phyloP scores from a whole-genome alignment of 208 protist species.

The Leishmania martiniquensis region DNA sequence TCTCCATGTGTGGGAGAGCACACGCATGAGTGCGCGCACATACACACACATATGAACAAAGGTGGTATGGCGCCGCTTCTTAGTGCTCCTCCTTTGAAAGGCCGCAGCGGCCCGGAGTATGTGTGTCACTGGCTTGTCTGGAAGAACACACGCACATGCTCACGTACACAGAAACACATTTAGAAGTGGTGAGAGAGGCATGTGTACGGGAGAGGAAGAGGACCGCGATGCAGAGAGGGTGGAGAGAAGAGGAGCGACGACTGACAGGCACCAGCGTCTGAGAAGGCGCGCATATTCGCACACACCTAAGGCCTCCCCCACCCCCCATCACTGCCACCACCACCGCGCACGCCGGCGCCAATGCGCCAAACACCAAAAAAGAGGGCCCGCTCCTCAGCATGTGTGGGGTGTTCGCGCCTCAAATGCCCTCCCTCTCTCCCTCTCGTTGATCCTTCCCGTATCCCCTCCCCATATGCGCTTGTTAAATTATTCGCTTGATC shows the following conservation, averaged over 20 bases:
- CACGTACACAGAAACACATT: neutral
- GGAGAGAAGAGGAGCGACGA: neutral
- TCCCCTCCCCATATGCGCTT: neutral
- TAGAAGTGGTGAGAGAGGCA: neutral
- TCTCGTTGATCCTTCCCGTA: neutral
- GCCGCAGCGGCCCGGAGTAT: neutral
- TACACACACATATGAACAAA: neutral
- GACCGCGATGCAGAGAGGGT: neutral
- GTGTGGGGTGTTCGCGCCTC: neutral
- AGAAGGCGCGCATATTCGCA: neutral
- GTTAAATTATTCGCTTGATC: constrained; percentile 2
- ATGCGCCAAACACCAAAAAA: neutral
- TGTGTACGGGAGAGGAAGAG: neutral
- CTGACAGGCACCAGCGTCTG: neutral
- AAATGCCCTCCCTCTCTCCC: neutral
- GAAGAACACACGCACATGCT: neutral
- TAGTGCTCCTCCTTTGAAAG: neutral
- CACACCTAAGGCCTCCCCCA: neutral
- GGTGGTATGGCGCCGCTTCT: neutral
- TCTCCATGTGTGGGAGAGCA: neutral
- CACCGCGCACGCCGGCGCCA: too few relatives aligned
- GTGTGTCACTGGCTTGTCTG: neutral
- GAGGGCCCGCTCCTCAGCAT: neutral
- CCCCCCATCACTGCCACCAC: neutral
- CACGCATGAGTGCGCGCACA: too few relatives aligned